Percentiles rank a stretch among this genome's conserved stretches.
Evolutionary conservation across 139 green algal genomes (phyloP).

Genomic region (Asterochloris sp.): DNA sequence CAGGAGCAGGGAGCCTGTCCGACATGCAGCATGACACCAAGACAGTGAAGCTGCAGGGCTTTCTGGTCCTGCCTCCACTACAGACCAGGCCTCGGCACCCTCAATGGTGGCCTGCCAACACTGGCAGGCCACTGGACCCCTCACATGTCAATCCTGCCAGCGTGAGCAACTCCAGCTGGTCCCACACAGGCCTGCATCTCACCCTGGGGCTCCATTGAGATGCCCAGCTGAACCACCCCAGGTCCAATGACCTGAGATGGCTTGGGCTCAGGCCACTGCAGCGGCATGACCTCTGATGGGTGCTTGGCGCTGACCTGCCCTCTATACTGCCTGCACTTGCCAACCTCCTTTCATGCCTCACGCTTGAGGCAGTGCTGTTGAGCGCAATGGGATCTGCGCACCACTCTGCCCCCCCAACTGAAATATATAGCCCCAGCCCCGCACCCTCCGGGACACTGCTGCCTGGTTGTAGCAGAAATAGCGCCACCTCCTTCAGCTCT

Average conservation of each 20-base stretch:
- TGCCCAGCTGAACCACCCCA: constrained; percentile 13
- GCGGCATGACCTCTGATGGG: constrained; percentile 5
- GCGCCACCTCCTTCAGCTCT: constrained; percentile 23
- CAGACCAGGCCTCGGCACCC: too few species aligned
- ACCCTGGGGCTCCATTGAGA: background rate
- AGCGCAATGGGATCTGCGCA: background rate
- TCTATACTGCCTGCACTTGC: background rate
- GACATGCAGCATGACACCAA: too few species aligned
- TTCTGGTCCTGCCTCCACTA: too few species aligned
- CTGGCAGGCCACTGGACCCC: too few species aligned
- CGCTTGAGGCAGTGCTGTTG: background rate
- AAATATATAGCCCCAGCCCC: background rate
- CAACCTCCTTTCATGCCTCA: background rate
- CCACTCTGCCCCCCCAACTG: background rate
- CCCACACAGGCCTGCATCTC: background rate
- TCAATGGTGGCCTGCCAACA: too few species aligned
- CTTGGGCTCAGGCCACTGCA: constrained; percentile 1
- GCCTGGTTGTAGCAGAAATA: background rate
- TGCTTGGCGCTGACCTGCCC: background rate
- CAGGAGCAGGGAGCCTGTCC: background rate
- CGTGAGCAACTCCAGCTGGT: background rate
- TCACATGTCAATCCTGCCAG: too few species aligned
- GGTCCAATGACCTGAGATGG: background rate
- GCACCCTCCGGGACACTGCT: background rate
- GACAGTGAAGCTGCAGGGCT: too few species aligned